phyloP scores from a whole-genome alignment of 495 filamentous ascomycete species.

The Corynascus novoguineensis region DNA sequence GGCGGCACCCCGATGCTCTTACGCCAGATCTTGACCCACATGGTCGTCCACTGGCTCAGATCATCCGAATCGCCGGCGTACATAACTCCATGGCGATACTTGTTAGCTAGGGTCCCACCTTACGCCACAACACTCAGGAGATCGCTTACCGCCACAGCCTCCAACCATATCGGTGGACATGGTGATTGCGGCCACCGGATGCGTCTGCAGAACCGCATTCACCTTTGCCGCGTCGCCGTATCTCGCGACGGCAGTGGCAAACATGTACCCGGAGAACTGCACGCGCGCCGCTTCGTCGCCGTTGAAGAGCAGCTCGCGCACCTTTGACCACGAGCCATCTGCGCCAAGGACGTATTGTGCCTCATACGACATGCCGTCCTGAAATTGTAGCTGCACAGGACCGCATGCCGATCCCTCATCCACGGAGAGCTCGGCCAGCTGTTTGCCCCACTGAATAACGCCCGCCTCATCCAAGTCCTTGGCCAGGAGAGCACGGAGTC shows the following conservation, averaged over 20 bases:
- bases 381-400: slow-evolving; percentile 62
- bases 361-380: slow-evolving; percentile 44
- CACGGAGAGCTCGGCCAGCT: slow-evolving; percentile 21
- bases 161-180: slow-evolving; percentile 22
- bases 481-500: slow-evolving; percentile 29
- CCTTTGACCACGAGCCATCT: slow-evolving; percentile 42
- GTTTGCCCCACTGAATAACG: slow-evolving; percentile 26
- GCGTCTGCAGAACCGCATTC: slow-evolving; percentile 20
- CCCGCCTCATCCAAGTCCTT: slow-evolving; percentile 22
- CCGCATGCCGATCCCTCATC: slow-evolving; percentile 37
- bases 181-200: slow-evolving; percentile 28
- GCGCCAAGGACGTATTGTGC: slow-evolving; percentile 41
- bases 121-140: background rate
- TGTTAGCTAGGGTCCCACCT: background rate
- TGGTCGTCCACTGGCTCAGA: slow-evolving; percentile 34
- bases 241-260: slow-evolving; percentile 22
- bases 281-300: slow-evolving; percentile 29
- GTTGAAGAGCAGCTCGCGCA: slow-evolving; percentile 35
- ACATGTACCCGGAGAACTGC: slow-evolving; percentile 29
- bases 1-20: slow-evolving; percentile 18
- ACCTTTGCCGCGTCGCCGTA: slow-evolving; percentile 35
- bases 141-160: slow-evolving; percentile 15
- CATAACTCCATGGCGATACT: slow-evolving; percentile 5
- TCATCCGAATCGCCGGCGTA: slow-evolving; percentile 28
- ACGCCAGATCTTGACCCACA: slow-evolving; percentile 34